Evolutionary conservation across 2,329 filamentous ascomycete genomes (phyloP), one percentile per base, ranked within the genome.

Genomic region (Beauveria brongniartii): DNA sequence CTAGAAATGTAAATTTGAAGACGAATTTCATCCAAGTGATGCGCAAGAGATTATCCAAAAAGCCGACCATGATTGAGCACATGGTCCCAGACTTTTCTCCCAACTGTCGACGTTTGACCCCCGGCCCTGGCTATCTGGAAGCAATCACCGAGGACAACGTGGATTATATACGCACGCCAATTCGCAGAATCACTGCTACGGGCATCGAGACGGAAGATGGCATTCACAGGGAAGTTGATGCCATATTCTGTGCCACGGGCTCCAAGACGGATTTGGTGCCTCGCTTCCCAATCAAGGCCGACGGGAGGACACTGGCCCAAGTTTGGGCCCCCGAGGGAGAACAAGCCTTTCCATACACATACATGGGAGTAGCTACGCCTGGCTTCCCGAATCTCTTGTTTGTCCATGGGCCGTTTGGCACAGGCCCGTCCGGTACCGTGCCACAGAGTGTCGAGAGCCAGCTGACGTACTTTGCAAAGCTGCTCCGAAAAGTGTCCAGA

Each of bases 371-470:
- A 1, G 81, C 82, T 0, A 82, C 84, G 0, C 86, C 87, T 0
- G 82, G 80, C 0, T 89, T 89, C 63, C 87, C 87, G 0, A 91
- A 90, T 64, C 73, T 90, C 0, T 76, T 88, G 30, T 87, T 86
- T 68, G 67, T 89, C 6, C 80, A 82, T 30, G 87, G 87, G 0
- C 85, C 86, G 0, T 78, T 86, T 65, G 77, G 79, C 1, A 77
- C 80, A 0, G 85, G 84, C 0, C 78, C 82, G 2, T 84, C 82
- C 1, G 88, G 87, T 1, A 90, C 85, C 0, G 82, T 90, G 0
- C 87, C 87, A 1, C 83, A 89, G 66, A 81, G 78, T 62, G 78
- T 87, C 26, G 89, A 91, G 70, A 85, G 81, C 6, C 83, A 88
- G 64, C 70, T 88, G 1, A 81, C 83, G 0, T 88, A 87, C 69